Conservation (phyloP, 2,329 filamentous ascomycete genomes). For the Exophiala xenobiotica region DNA sequence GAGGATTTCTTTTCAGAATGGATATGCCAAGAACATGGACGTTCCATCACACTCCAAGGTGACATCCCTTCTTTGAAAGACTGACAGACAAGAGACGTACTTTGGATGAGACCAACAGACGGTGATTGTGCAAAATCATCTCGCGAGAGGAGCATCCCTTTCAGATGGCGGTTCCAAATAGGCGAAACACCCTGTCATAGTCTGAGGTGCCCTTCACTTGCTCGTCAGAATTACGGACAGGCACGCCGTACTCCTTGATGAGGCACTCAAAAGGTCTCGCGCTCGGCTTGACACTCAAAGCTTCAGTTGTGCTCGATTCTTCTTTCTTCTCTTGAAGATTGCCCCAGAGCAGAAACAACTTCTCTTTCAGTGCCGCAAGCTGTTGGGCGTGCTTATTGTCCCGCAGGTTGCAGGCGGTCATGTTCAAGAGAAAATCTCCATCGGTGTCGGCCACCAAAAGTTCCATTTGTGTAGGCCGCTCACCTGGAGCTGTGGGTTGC, state of each 20-base stretch:
- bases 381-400: conserved; percentile 41
- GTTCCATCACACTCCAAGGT: no score
- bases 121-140: no score
- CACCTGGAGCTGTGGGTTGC: conserved; percentile 35
- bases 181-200: conserved; percentile 63
- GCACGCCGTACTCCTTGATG: conserved; percentile 67
- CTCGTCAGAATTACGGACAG: conserved; percentile 34
- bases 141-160: no score
- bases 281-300: conserved; percentile 32
- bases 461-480: conserved; percentile 56
- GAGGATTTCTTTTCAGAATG: no score
- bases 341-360: conserved; percentile 79
- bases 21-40: no score
- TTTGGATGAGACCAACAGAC: no score
- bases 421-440: conserved; percentile 56
- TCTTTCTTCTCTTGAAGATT: conserved; percentile 72
- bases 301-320: conserved; percentile 24
- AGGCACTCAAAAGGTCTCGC: conserved; percentile 68
- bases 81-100: no score
- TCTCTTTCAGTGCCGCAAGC: conserved; percentile 62
- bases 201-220: conserved; percentile 30
- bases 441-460: conserved; percentile 64
- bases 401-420: conserved; percentile 60
- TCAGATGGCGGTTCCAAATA: conserved; percentile 60
- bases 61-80: no score